phyloP scores from a whole-genome alignment of 2,329 filamentous ascomycete species.

The Sarocladium kiliense region DNA sequence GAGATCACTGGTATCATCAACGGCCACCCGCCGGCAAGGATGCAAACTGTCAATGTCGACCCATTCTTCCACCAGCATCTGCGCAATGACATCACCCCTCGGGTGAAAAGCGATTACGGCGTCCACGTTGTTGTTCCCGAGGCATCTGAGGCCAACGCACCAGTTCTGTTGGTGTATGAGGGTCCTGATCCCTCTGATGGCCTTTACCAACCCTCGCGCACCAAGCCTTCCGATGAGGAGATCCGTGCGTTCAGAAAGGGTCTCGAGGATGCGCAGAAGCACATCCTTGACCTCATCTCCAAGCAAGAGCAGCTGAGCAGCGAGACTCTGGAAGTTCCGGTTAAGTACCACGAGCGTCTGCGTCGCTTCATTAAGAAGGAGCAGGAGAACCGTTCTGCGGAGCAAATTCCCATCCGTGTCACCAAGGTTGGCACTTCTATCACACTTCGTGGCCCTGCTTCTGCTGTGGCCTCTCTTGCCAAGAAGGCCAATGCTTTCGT shows the following conservation, averaged over 20 bases:
- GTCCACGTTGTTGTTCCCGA: conserved; percentile 71
- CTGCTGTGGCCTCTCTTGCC: conserved; percentile 65
- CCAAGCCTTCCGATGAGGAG: conserved; percentile 45
- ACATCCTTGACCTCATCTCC: conserved; percentile 53
- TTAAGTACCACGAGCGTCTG: conserved; percentile 60
- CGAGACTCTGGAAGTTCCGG: conserved; percentile 50
- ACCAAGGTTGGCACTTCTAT: conserved; percentile 55
- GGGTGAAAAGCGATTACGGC: conserved; percentile 62
- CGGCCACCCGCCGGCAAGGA: conserved; percentile 67
- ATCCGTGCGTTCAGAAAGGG: conserved; percentile 48
- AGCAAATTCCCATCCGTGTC: conserved; percentile 57
- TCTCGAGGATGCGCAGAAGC: conserved; percentile 49
- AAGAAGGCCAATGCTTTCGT: conserved; percentile 74
- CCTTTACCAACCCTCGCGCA: conserved; percentile 50
- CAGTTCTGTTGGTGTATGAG: conserved; percentile 71
- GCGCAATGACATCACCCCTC: conserved; percentile 56
- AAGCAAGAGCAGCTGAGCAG: conserved; percentile 52
- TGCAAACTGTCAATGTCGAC: conserved; percentile 64
- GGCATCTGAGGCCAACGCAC: conserved; percentile 49
- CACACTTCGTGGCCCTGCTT: conserved; percentile 71
- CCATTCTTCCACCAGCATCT: conserved; percentile 76
- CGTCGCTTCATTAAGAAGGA: conserved; percentile 60
- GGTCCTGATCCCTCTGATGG: conserved; percentile 46
- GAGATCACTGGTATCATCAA: conserved; percentile 71
- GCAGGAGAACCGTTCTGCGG: conserved; percentile 50